Base-by-base conservation (phyloP, 192 early-diverging fungal species). In the Piromyces sp. region DNA sequence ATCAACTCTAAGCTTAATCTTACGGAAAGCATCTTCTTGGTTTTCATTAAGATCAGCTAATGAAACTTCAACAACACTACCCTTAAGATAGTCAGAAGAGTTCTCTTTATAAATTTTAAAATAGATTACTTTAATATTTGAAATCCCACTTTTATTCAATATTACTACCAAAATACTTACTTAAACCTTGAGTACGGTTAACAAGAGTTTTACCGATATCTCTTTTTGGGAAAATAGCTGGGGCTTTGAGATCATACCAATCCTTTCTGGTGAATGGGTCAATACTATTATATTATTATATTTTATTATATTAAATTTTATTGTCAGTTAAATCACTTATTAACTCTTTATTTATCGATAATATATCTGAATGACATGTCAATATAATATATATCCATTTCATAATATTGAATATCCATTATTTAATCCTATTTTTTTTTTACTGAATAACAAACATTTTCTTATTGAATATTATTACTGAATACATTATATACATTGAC, bases 231-330 rank as follows among this genome's bases (percentile, higher is more conserved):
- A 99, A 99, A 88, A 96, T 93, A 82, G 94, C 93, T 85, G 98
- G 98, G 83, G 95, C 98, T 91, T 97, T 97, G 92, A 99, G 92
- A 88, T 97, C 96, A 88, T 98, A 99, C 98, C 98, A 99, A 88
- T 99, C 98, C 91, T 99, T 99, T 84, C 98, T 95, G 91, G 95
- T 94, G 94, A 98, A 99, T 87, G 98, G 97, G 88, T 99, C 98
- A 87, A 98, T 92, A 87, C 94, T 96, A 88, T 26, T 80, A 40
- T 58, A 29, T n/a, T n/a, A 22, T 68, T 11, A 68, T 22, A n/a
- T 68, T n/a, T 68, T 26, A 68, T 38, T 38, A 38, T 1, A 38
- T 38, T 38, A 13, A 33, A 6, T 33, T 33, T 33, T 33, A 33
- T 6, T 6, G 3, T 33, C 9, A 33, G 3, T 33, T 33, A 33